Evolutionary conservation across 2,329 filamentous ascomycete species (phyloP).

Genomic region (Sporothrix luriei): DNA sequence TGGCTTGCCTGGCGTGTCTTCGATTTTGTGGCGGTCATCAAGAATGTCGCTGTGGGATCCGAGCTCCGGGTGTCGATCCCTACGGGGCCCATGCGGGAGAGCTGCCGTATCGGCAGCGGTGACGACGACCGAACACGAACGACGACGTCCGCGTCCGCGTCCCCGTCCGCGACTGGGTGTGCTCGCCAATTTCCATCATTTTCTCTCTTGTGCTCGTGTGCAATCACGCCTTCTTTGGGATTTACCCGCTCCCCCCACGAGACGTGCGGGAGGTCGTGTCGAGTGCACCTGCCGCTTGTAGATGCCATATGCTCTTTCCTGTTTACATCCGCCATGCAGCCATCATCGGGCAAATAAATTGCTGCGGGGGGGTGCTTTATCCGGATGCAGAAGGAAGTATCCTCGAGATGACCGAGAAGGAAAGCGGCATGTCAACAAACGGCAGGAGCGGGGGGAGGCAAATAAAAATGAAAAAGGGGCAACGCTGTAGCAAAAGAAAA

Average conservation of each 20-base stretch:
- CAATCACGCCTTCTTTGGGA: not conserved
- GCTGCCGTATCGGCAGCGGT: not conserved
- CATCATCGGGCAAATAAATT: not conserved
- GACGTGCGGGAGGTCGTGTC: not conserved
- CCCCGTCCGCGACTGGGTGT: not conserved
- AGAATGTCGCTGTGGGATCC: too few species aligned
- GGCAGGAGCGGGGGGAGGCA: not conserved
- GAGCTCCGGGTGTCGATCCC: too few species aligned
- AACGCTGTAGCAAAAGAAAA: not conserved
- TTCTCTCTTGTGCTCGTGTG: not conserved
- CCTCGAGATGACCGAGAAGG: not conserved
- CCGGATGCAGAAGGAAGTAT: constrained; percentile 15
- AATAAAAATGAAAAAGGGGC: not conserved
- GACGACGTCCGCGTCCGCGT: not conserved
- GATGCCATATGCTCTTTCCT: constrained; percentile 1
- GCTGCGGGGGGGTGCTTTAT: constrained; percentile 1
- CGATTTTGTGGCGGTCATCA: too few species aligned
- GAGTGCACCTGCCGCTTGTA: not conserved
- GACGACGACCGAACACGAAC: not conserved
- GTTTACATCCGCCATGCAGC: not conserved
- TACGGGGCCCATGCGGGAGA: not conserved
- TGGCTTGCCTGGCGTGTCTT: too few species aligned
- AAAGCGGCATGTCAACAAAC: not conserved
- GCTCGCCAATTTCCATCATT: not conserved
- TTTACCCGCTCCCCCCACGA: constrained; percentile 2